Evolutionary conservation across 495 filamentous ascomycete genomes (phyloP).

Genomic region (Tuber melanosporum): DNA sequence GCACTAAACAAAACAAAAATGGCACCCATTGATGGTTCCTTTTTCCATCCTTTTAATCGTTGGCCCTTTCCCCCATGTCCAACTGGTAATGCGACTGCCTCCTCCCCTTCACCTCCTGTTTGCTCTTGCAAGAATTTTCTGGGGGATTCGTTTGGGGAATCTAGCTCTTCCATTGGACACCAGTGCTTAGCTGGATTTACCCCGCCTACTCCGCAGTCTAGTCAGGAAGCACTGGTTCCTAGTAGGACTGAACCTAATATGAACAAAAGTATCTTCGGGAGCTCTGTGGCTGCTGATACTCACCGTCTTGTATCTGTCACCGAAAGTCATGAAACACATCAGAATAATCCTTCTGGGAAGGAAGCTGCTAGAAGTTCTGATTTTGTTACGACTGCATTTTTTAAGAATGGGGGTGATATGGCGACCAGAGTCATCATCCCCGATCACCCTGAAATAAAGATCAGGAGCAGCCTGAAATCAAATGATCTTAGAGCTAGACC

Average conservation of each 20-base stretch:
- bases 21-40: constrained; percentile 29
- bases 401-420: constrained; percentile 25
- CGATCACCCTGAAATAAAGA: neutral
- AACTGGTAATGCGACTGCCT: constrained; percentile 17
- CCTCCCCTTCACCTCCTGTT: constrained; percentile 27
- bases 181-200: constrained; percentile 30
- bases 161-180: constrained; percentile 29
- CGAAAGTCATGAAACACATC: constrained; percentile 9
- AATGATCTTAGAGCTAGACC: neutral
- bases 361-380: constrained; percentile 18
- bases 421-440: constrained; percentile 23
- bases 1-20: constrained; percentile 6
- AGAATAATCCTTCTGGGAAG: constrained; percentile 12
- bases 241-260: constrained; percentile 9
- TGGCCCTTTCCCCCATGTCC: constrained; percentile 38
- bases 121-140: constrained; percentile 29
- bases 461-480: neutral
- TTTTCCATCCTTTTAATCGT: constrained; percentile 37
- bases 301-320: neutral
- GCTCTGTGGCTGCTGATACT: constrained; percentile 4
- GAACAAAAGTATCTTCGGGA: constrained; percentile 5
- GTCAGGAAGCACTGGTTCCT: constrained; percentile 17
- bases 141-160: constrained; percentile 20
- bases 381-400: constrained; percentile 33
- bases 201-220: constrained; percentile 30